Evolutionary conservation across 192 early-diverging fungal species (phyloP).

Genomic region (Phlyctochytrium bullatum): DNA sequence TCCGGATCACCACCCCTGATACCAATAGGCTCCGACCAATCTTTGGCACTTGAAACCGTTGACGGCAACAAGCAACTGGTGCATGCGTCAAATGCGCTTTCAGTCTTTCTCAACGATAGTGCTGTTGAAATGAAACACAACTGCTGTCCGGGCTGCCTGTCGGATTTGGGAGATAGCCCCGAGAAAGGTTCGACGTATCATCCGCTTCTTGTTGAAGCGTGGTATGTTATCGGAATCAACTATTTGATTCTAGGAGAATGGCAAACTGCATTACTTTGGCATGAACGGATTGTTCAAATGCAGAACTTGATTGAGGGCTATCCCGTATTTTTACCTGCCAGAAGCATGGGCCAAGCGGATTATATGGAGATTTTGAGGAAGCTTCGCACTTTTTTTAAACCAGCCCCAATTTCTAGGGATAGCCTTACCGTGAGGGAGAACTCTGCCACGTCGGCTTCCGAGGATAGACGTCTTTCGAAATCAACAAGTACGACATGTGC

Average conservation of each 20-base stretch:
- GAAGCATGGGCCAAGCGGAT: conserved; percentile 43
- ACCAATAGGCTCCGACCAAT: no score
- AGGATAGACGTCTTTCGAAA: no score
- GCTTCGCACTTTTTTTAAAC: conserved; percentile 13
- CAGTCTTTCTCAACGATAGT: not conserved
- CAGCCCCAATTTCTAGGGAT: no score
- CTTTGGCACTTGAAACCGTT: no score
- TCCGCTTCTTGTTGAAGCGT: conserved; percentile 39
- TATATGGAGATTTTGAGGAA: conserved; percentile 34
- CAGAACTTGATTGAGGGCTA: conserved; percentile 33
- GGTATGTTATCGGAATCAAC: conserved; percentile 41
- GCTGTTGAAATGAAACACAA: not conserved
- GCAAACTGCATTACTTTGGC: conserved; percentile 27
- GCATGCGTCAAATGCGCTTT: no score
- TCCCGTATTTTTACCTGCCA: conserved; percentile 38
- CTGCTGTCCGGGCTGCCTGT: no score
- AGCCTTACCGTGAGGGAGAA: no score
- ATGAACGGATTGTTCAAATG: conserved; percentile 25
- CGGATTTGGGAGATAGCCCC: not conserved
- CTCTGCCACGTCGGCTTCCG: no score
- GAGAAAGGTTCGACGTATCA: conserved; percentile 29
- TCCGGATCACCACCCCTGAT: not conserved
- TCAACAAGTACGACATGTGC: no score
- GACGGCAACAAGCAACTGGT: not conserved
- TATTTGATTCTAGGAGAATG: conserved; percentile 37